A percentile compares a stretch with the other conserved stretches of the same genome.
phyloP scores from a whole-genome alignment of 192 early-diverging fungal genomes.

The Coemansia sp. region DNA sequence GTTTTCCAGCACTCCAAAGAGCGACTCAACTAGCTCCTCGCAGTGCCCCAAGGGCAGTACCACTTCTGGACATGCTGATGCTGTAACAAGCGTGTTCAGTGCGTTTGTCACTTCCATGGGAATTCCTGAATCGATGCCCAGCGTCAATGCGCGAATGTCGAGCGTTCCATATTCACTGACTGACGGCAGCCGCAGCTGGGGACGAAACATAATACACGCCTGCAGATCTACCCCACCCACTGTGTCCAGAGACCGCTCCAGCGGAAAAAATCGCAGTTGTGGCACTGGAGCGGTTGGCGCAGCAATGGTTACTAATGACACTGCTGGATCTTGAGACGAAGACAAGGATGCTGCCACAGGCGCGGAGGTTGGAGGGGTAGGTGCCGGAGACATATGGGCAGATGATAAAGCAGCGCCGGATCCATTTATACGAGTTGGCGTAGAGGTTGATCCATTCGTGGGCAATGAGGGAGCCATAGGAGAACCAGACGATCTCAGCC shows the following conservation, averaged over 20 bases:
- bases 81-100: slow-evolving; percentile 65
- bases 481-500: neutral
- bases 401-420: neutral
- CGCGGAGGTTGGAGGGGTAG: neutral
- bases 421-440: neutral
- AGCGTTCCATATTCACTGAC: slow-evolving; percentile 57
- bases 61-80: slow-evolving; percentile 56
- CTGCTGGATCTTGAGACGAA: slow-evolving; percentile 4
- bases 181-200: slow-evolving; percentile 53
- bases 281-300: slow-evolving; percentile 25
- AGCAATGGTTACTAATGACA: slow-evolving; percentile 7
- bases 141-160: slow-evolving; percentile 72
- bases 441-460: slow-evolving; percentile 2
- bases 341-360: neutral
- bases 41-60: slow-evolving; percentile 58
- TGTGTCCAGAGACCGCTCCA: slow-evolving; percentile 65
- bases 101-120: slow-evolving; percentile 71
- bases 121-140: slow-evolving; percentile 77
- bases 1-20: slow-evolving; percentile 61
- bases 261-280: slow-evolving; percentile 38
- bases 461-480: slow-evolving; percentile 9
- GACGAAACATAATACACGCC: slow-evolving; percentile 55
- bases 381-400: slow-evolving; percentile 11
- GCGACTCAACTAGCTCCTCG: slow-evolving; percentile 65
- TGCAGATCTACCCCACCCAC: slow-evolving; percentile 76